Percentiles rank a stretch among this genome's conserved stretches.
These are phyloP conservation scores for Agrocybe praecox DNA, from an alignment of 768 basidiomycete species.

Conservation along the genomic window DNA sequence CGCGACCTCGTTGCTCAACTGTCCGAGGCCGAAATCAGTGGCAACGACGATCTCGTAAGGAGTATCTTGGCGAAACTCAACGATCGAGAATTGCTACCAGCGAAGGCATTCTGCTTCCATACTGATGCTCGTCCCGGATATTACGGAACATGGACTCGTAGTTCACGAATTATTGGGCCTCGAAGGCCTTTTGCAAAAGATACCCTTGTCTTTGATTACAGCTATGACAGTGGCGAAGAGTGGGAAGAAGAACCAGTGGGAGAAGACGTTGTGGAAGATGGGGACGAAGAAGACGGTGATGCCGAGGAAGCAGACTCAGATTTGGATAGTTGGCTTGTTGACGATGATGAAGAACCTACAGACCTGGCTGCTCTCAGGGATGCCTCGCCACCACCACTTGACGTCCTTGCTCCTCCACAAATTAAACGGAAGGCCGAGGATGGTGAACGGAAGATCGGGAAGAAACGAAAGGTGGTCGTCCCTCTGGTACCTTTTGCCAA, in stretches of 20 bases:
- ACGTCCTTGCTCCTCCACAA: conserved; percentile 26
- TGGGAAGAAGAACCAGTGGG: conserved; percentile 91
- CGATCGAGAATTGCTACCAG: conserved; percentile 63
- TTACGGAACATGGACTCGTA: conserved; percentile 92
- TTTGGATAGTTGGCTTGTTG: conserved; percentile 77
- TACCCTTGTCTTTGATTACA: conserved; percentile 78
- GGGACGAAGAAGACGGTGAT: conserved; percentile 61
- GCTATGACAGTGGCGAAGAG: conserved; percentile 93
- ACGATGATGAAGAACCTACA: conserved; percentile 63
- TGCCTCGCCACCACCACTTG: conserved; percentile 35
- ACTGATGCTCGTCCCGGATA: conserved; percentile 91
- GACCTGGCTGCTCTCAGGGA: conserved; percentile 42
- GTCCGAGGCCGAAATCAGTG: conserved; percentile 76
- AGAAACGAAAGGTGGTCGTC: conserved; percentile 77
- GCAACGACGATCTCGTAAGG: conserved; percentile 71
- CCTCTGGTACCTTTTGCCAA: conserved; percentile 81
- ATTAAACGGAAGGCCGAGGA: conserved; percentile 70
- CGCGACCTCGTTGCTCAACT: conserved; percentile 59
- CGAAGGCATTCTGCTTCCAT: conserved; percentile 83
- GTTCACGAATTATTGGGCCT: conserved; percentile 76
- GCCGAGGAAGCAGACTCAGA: conserved; percentile 73
- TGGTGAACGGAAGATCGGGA: conserved; percentile 48
- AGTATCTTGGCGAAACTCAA: conserved; percentile 61
- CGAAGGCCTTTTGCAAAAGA: conserved; percentile 85
- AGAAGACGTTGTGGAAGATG: conserved; percentile 75